Percentiles rank a stretch among this genome's conserved stretches.
Evolutionary conservation across 129 eudicot genomes (phyloP).

Genomic region (Chrysanthemum seticuspe): DNA sequence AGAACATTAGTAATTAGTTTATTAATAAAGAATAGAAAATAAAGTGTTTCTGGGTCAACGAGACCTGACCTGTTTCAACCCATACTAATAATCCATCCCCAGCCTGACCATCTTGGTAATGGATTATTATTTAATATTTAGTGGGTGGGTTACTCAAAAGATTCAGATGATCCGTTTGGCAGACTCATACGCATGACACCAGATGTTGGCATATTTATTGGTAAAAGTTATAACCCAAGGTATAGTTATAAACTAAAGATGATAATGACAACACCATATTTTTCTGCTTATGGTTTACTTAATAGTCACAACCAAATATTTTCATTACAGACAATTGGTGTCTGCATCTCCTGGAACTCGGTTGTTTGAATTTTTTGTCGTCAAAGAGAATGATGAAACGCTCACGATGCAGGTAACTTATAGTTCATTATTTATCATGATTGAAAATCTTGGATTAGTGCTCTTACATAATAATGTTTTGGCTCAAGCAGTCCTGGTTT

Average conservation of each 20-base stretch:
- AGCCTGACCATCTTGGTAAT: not conserved
- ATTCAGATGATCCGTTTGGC: constrained; percentile 93
- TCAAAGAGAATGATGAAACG: constrained; percentile 57
- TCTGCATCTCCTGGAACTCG: constrained; percentile 98
- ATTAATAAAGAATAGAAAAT: no score
- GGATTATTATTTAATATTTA: constrained; percentile 32
- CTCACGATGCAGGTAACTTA: constrained; percentile 77
- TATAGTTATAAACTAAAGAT: constrained; percentile 20
- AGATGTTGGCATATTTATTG: constrained; percentile 88
- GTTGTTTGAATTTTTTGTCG: constrained; percentile 83
- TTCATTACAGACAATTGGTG: constrained; percentile 74
- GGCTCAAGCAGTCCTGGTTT: no score
- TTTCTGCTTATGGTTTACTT: constrained; percentile 18
- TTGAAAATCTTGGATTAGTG: constrained; percentile 11
- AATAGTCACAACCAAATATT: constrained; percentile 13
- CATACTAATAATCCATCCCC: not conserved
- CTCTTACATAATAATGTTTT: not conserved
- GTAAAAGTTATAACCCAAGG: constrained; percentile 92
- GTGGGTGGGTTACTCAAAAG: constrained; percentile 97
- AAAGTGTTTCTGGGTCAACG: not conserved
- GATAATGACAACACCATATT: constrained; percentile 2
- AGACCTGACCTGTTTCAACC: not conserved
- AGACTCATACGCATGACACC: constrained; percentile 83
- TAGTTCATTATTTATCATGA: constrained; percentile 7
- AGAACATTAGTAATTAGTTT: no score